Evolutionary conservation across 768 basidiomycete species (phyloP), one percentile per base, ranked within the genome.

Genomic region (Trametes sanguinea): DNA sequence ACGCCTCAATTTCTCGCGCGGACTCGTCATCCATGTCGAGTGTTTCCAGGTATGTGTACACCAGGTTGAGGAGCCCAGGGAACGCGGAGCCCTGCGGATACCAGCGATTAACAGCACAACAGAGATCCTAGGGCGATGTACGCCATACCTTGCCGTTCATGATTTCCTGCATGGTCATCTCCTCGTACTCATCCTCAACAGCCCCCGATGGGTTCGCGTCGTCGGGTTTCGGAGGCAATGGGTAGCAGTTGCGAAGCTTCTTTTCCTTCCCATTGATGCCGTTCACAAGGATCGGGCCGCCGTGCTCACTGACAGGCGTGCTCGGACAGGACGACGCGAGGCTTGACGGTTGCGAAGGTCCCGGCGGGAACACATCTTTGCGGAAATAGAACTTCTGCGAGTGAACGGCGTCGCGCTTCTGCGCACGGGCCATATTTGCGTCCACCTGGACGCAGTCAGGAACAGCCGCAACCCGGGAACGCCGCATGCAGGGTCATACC

Each of bases 401-500:
- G 53, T 76, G 77, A 22, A 87, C 83, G 0, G 95, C 96, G 69
- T 92, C 88, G 50, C 95, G 81, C 51, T 80, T 77, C 74, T 99
- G 97, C 0, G 96, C 95, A 62, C 89, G 83, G 27, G 75, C 82
- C 97, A 98, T 98, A 69, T 99, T 99, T 74, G 92, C 92, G 72
- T 99, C 95, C 45, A 98, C 97, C 95, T 98, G 69, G 2, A 7
- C 42, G 42, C 48, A 9, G 51, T 62, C 45, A 55, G 35, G 14
- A 43, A 43, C 5, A 9, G 42, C 42, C 14, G 42, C 14, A 5
- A 9, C 10, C 9, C 14, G 5, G 14, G 13, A 8, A 8, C 42
- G 5, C 14, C 14, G 35, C 35, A 37, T 37, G 35, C 6, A 43
- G 30, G 30, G 60, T 60, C 65, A 51, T 60, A 90, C 96, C 84